A percentile compares a stretch with the other conserved stretches of the same genome.
These are phyloP conservation scores for Phytophthora sansomeana DNA, from an alignment of 352 stramenopile species.

Conservation along the genomic window DNA sequence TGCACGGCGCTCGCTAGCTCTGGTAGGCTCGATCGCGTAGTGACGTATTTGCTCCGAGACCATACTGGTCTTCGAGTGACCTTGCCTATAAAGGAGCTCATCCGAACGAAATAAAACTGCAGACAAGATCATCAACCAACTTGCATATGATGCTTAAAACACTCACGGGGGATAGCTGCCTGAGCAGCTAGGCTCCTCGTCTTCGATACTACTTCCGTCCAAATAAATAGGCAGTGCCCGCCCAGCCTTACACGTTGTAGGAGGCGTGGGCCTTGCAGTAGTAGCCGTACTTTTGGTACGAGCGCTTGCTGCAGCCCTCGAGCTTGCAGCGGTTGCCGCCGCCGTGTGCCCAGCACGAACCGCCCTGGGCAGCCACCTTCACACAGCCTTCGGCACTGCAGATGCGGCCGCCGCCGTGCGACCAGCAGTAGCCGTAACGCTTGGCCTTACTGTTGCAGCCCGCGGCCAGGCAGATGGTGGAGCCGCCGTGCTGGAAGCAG, in stretches of 20 bases:
- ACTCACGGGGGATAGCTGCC: constrained; percentile 3
- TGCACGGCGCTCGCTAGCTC: background rate
- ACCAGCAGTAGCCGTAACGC: constrained; percentile 86
- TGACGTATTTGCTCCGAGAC: background rate
- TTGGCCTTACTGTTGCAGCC: constrained; percentile 79
- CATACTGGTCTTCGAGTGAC: background rate
- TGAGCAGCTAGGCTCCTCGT: constrained; percentile 19
- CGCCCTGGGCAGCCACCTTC: constrained; percentile 75
- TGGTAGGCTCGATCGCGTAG: constrained; percentile 1
- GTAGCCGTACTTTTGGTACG: constrained; percentile 83
- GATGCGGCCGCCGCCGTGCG: constrained; percentile 77
- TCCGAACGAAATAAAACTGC: background rate
- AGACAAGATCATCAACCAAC: constrained; percentile 9
- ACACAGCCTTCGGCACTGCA: constrained; percentile 62
- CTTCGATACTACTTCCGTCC: constrained; percentile 11
- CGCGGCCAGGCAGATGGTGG: constrained; percentile 69
- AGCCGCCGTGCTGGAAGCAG: constrained; percentile 83
- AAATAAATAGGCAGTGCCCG: constrained; percentile 39
- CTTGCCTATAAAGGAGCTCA: background rate
- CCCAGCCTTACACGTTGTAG: constrained; percentile 38
- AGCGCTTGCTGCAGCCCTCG: constrained; percentile 72
- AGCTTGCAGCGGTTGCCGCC: constrained; percentile 75
- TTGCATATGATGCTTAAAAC: constrained; percentile 31
- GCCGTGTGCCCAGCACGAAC: constrained; percentile 74
- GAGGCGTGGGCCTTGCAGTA: constrained; percentile 66